These are phyloP conservation scores for Pythium vanterpoolii DNA, from an alignment of 352 stramenopile species.

Conservation along the genomic window DNA sequence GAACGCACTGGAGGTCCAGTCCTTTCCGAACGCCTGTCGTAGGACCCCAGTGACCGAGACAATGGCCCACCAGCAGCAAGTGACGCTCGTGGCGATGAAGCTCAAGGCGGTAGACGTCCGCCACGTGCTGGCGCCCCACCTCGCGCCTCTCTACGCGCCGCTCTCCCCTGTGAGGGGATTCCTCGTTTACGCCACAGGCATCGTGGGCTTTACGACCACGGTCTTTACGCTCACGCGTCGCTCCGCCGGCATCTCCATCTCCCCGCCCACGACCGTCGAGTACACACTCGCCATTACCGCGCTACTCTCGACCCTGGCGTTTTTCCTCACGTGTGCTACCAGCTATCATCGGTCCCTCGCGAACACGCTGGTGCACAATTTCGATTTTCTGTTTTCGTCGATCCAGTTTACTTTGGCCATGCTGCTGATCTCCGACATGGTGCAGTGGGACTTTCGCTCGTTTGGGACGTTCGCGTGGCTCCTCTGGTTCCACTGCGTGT, in stretches of 20 bases:
- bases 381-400: slow-evolving; percentile 35
- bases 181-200: background rate
- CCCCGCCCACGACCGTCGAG: background rate
- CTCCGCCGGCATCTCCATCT: background rate
- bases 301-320: background rate
- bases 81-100: no score
- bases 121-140: no score
- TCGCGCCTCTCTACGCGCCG: slow-evolving; percentile 13
- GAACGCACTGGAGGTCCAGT: no score
- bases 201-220: slow-evolving; percentile 5
- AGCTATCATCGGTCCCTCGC: slow-evolving; percentile 29
- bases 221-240: slow-evolving; percentile 5
- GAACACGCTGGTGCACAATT: slow-evolving; percentile 27
- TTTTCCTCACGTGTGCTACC: slow-evolving; percentile 3
- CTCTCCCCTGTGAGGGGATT: background rate
- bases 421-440: slow-evolving; percentile 24
- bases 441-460: slow-evolving; percentile 3
- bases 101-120: no score
- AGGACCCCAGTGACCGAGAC: no score
- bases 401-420: slow-evolving; percentile 30
- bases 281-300: background rate
- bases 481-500: slow-evolving; percentile 4
- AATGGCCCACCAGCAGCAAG: no score
- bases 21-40: no score
- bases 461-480: slow-evolving; percentile 3